These are phyloP conservation scores for Viridothelium virens DNA, from an alignment of 495 filamentous ascomycete genomes.

Conservation along the genomic window DNA sequence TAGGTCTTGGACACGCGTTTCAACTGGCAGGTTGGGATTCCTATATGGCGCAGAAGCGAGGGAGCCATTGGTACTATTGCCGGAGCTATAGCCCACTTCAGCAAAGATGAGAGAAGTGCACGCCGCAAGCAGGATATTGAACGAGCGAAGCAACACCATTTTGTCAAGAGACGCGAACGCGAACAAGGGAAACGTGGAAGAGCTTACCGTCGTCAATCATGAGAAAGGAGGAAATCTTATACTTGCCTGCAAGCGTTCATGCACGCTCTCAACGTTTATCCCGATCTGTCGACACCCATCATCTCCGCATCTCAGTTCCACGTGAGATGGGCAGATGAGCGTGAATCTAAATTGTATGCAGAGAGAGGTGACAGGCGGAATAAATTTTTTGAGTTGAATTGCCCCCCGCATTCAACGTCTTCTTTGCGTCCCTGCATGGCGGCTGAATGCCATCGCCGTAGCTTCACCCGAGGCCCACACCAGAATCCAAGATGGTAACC, in stretches of 20 bases:
- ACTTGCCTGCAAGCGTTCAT: constrained; percentile 2
- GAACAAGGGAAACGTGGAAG: neutral
- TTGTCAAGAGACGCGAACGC: neutral
- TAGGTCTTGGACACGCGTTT: constrained; percentile 55
- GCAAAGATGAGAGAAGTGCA: constrained; percentile 4
- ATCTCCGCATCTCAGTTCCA: neutral
- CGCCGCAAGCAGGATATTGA: neutral
- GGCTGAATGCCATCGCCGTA: constrained; percentile 6
- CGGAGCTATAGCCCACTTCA: neutral
- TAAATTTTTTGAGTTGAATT: neutral
- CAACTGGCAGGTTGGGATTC: constrained; percentile 50
- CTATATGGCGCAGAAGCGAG: constrained; percentile 45
- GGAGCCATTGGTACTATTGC: constrained; percentile 2
- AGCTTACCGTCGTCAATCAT: neutral
- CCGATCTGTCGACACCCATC: neutral
- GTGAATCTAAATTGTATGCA: neutral
- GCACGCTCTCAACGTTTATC: neutral
- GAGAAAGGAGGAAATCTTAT: constrained; percentile 2
- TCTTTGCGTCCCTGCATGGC: constrained; percentile 10
- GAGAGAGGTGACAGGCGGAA: constrained; percentile 9
- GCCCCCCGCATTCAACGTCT: neutral
- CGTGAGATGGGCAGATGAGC: constrained; percentile 2
- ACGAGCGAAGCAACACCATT: constrained; percentile 3
- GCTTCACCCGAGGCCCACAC: neutral
- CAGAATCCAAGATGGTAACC: neutral